Percentiles rank a stretch among this genome's conserved stretches.
phyloP scores from a whole-genome alignment of 2,329 filamentous ascomycete genomes.

The Neurospora sp. region DNA sequence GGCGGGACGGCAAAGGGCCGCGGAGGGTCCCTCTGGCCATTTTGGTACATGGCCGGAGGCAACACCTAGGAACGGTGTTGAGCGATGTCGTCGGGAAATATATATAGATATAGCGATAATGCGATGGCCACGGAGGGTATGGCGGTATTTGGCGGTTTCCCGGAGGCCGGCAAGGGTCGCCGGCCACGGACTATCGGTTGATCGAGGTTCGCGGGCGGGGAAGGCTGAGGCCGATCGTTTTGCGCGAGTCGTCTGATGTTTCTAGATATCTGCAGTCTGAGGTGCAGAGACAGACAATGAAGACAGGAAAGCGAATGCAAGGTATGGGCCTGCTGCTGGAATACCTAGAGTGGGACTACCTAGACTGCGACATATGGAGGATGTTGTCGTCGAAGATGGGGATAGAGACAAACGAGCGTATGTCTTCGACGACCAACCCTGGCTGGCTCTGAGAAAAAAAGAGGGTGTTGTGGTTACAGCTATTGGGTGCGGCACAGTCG shows the following conservation, averaged over 20 bases:
- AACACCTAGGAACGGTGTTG: conserved; percentile 5
- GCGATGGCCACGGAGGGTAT: neutral
- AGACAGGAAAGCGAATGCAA: neutral
- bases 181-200: neutral
- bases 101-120: neutral
- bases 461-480: neutral
- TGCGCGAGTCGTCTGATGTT: neutral
- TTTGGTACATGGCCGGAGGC: conserved; percentile 42
- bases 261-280: neutral
- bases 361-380: neutral
- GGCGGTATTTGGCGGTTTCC: neutral
- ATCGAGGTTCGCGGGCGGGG: neutral
- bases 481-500: neutral
- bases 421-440: neutral
- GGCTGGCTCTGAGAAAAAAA: neutral
- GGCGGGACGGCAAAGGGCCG: conserved; percentile 46
- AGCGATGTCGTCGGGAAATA: neutral
- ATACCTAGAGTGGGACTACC: neutral
- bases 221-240: neutral
- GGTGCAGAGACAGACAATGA: neutral
- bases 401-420: neutral
- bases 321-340: neutral
- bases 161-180: neutral
- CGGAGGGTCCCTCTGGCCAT: conserved; percentile 41
- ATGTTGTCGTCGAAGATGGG: neutral